Evolutionary conservation across 192 early-diverging fungal genomes (phyloP).

Genomic region (Entomortierella parvispora): DNA sequence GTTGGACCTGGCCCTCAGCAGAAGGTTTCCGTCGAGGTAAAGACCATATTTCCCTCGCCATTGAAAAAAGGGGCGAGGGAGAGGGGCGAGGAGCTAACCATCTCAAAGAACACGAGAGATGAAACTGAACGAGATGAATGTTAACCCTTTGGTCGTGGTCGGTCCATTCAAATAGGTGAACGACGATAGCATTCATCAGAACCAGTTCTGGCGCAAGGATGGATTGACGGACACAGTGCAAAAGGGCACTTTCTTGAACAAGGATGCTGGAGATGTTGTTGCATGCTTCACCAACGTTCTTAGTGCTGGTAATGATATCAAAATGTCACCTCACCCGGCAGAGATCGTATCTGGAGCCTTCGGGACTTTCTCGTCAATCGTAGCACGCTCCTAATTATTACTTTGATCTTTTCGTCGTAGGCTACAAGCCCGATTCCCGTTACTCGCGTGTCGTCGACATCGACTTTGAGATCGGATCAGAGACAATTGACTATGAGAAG

Average conservation of each 20-base stretch:
- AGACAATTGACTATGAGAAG: conserved; percentile 79
- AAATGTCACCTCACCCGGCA: not conserved
- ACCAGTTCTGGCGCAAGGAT: conserved; percentile 76
- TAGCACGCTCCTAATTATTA: conserved; percentile 2
- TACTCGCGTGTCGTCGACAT: conserved; percentile 76
- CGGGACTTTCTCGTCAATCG: not conserved
- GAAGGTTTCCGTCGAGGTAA: conserved; percentile 74
- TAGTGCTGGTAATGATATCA: conserved; percentile 58
- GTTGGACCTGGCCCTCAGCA: conserved; percentile 79
- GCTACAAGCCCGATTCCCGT: conserved; percentile 59
- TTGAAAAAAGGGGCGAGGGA: no score
- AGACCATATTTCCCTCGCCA: no score
- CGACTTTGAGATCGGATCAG: conserved; percentile 86
- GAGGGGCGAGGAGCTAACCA: no score
- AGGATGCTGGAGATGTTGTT: conserved; percentile 84
- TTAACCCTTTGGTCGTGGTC: no score
- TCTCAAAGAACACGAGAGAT: not conserved
- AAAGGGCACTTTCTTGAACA: conserved; percentile 79
- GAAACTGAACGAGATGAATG: no score
- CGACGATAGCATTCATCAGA: conserved; percentile 76
- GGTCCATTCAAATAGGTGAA: conserved; percentile 59
- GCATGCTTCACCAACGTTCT: conserved; percentile 88
- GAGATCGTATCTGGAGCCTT: not conserved
- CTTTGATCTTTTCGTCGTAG: conserved; percentile 32
- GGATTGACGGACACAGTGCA: conserved; percentile 71